These are phyloP conservation scores for Kuraishia hungarica DNA, from an alignment of 805 yeast species.

Conservation along the genomic window DNA sequence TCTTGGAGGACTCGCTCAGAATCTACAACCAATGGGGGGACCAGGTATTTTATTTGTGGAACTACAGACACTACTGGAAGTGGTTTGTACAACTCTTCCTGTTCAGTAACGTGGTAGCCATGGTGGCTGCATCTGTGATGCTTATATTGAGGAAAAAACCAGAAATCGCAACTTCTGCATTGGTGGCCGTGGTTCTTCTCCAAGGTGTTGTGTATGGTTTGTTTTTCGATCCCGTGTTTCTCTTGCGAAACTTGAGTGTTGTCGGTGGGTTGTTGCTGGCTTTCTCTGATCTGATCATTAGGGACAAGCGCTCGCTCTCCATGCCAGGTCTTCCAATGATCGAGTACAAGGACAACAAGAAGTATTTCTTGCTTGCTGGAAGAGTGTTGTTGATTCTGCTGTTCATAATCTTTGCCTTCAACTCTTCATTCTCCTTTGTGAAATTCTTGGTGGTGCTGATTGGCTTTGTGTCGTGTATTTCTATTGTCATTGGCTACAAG, in stretches of 20 bases:
- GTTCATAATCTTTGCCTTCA: conserved; percentile 77
- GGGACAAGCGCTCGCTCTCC: conserved; percentile 55
- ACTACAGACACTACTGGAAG: conserved; percentile 71
- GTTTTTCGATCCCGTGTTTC: conserved; percentile 70
- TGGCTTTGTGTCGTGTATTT: conserved; percentile 61
- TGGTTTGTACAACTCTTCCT: conserved; percentile 72
- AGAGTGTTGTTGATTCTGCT: conserved; percentile 77
- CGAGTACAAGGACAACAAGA: conserved; percentile 63
- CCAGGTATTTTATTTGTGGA: conserved; percentile 78
- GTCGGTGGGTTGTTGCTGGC: conserved; percentile 89
- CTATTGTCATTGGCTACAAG: conserved; percentile 87
- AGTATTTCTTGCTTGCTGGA: conserved; percentile 81
- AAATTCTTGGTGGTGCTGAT: conserved; percentile 57
- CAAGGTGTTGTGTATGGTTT: conserved; percentile 90
- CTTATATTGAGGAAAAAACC: conserved; percentile 64
- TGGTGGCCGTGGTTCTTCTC: conserved; percentile 61
- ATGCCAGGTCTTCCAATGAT: conserved; percentile 75
- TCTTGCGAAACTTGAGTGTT: conserved; percentile 80
- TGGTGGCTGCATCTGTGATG: conserved; percentile 66
- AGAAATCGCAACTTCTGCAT: conserved; percentile 59
- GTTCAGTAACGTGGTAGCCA: conserved; percentile 49
- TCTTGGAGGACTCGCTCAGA: conserved; percentile 81
- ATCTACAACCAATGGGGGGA: conserved; percentile 84
- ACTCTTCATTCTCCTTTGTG: conserved; percentile 62
- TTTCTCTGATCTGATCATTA: conserved; percentile 75